Base-by-base conservation (phyloP, 306 rosid genomes). In the Quercus wislizeni region DNA sequence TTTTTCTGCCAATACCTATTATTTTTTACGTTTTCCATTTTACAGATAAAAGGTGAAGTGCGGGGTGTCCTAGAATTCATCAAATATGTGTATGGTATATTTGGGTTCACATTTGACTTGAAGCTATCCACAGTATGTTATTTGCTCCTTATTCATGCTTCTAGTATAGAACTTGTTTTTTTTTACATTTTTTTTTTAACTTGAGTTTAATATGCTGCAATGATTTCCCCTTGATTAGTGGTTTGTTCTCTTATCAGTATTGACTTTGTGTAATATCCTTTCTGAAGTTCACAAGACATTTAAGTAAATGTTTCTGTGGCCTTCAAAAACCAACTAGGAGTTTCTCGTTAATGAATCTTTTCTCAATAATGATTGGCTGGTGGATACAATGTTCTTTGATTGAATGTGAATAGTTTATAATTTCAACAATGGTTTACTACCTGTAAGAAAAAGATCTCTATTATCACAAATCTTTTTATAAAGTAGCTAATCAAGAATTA, bases 51-150 rank as follows among this genome's bases (percentile, higher is more conserved):
- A 88, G 99, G 83, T 76, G 98, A 94, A 94, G 98, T 94, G 64
- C 87, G 89, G 78, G 80, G 83, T 2, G 95, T 79, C 77, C 79
- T 94, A 83, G 89, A 91, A 35, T 94, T 94, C 85, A 87, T 94
- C 83, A 68, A 90, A 73, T 83, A 92, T 78, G 87, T 79, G 58
- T 91, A 94, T 56, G 51, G 80, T 70, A 57, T 91, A 74, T 94
- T 94, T 85, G 94, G 97, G 75, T 94, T 94, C 89, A 86, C 97
- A 61, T 94, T 92, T 76, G 99, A 94, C 54, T 87, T 94, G 76
- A 94, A 94, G 86, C 88, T 94, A 85, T 94, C 99, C 20, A 92
- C 97, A 83, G 99, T 94, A 87, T 80, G 87, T 54, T 65, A 57
- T 74, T 35, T 72, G 23, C 80, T 77, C 68, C 54, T 59, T 71